phyloP scores from a whole-genome alignment of 805 yeast species.

The Starmerella floris region DNA sequence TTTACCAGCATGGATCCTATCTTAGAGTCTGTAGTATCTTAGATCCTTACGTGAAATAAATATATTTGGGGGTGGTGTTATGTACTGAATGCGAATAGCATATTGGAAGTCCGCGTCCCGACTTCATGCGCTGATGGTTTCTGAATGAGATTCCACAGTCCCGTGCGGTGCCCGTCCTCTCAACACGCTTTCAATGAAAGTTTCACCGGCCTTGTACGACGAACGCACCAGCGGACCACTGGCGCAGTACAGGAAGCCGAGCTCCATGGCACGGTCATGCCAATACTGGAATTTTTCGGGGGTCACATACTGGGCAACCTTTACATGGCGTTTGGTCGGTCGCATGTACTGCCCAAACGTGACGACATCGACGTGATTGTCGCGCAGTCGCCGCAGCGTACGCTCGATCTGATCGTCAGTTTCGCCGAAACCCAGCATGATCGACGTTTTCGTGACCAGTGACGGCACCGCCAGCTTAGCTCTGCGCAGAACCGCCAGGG shows the following conservation, averaged over 20 bases:
- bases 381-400: slow-evolving; percentile 64
- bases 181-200: slow-evolving; percentile 85
- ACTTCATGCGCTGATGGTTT: no score
- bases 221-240: slow-evolving; percentile 95
- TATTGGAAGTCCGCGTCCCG: no score
- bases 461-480: slow-evolving; percentile 70
- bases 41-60: no score
- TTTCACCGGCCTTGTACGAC: slow-evolving; percentile 96
- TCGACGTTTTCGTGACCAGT: slow-evolving; percentile 78
- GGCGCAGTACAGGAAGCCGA: slow-evolving; percentile 94
- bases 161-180: slow-evolving; percentile 18
- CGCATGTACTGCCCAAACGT: slow-evolving; percentile 99
- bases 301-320: slow-evolving; percentile 84
- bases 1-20: no score
- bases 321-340: slow-evolving; percentile 97
- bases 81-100: no score
- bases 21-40: no score
- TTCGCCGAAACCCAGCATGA: slow-evolving; percentile 96
- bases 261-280: slow-evolving; percentile 68
- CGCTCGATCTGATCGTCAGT: slow-evolving; percentile 75
- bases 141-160: no score
- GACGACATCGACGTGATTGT: slow-evolving; percentile 74
- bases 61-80: no score
- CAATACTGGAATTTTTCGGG: slow-evolving; percentile 93
- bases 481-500: slow-evolving; percentile 57